Evolutionary conservation across 768 basidiomycete genomes (phyloP), one percentile per base, ranked within the genome.

Genomic region (Solioccasus polychromus): DNA sequence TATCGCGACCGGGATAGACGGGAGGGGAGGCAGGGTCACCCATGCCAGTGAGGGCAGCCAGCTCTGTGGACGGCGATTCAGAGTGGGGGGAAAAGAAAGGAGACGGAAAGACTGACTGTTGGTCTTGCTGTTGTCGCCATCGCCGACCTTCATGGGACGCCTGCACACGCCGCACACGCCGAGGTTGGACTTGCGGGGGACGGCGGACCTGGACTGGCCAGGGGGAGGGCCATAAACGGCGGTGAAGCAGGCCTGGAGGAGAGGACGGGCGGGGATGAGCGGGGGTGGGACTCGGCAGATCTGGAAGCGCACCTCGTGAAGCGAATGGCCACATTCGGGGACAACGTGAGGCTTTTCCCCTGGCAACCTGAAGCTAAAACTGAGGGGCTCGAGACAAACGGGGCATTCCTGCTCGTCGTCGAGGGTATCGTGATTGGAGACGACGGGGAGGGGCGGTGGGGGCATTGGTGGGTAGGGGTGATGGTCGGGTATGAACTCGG

Each of bases 311-410:
- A 86, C 92, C 74, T 93, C 86, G 70, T 97, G 96, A n/a, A 99
- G 80, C 28, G 92, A 87, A 71, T 99, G 96, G 29, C 96, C 94
- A 56, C 96, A 99, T 63, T 94, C 91, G 24, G 96, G 95, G 36
- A 96, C 88, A 51, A 99, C 87, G 63, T 97, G 94, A 8, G 95
- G 92, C 63, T 94, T 97, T 73, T 99, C 96, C 8, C 96, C 96
- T 0, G 91, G 88, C 12, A 99, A 70, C 50, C 93, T 78, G 69
- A 92, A 96, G 67, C 84, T 87, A 68, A 92, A 93, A 61, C 85
- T 87, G 61, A 99, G 80, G 2, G 91, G 88, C 60, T 98, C 95
- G 55, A 96, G 84, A 68, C 95, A 99, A 55, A 99, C 92, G 11
- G 95, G 95, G 57, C 96, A 99, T 59, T 87, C 89, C 42, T 88